phyloP scores from a whole-genome alignment of 1,139 yeast genomes.

The Suhomyces bribrorum region DNA sequence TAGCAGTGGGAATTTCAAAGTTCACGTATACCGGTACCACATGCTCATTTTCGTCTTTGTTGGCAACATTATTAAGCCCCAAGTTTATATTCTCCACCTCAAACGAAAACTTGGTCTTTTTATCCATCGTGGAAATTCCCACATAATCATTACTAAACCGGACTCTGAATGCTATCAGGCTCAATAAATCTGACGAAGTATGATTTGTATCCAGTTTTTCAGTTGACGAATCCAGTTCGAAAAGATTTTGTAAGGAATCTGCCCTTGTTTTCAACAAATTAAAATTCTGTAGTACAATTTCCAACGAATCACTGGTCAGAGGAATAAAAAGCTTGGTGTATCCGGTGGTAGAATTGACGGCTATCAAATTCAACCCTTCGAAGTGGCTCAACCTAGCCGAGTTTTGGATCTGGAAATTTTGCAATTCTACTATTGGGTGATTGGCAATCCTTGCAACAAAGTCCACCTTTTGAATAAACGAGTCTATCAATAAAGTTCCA shows the following conservation, averaged over 20 bases:
- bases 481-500: conserved; percentile 20
- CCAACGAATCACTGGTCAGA: conserved; percentile 26
- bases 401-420: conserved; percentile 32
- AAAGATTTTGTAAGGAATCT: conserved; percentile 12
- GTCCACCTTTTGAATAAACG: conserved; percentile 25
- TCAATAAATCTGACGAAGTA: conserved; percentile 2
- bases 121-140: conserved; percentile 36
- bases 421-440: conserved; percentile 26
- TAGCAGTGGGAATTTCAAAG: conserved; percentile 41
- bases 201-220: no score
- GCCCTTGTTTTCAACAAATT: conserved; percentile 18
- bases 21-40: conserved; percentile 39
- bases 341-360: conserved; percentile 29
- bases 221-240: no score
- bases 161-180: conserved; percentile 26
- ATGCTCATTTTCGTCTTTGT: conserved; percentile 11
- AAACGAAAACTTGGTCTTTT: conserved; percentile 34
- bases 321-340: conserved; percentile 37
- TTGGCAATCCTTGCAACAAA: conserved; percentile 15
- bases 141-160: conserved; percentile 36
- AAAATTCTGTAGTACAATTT: conserved; percentile 12
- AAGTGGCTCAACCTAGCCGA: conserved; percentile 19
- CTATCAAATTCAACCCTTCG: conserved; percentile 21
- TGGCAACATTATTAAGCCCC: conserved; percentile 26
- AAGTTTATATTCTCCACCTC: conserved; percentile 32